phyloP scores from a whole-genome alignment of 2,329 filamentous ascomycete species.

The Coniochaeta sp. region DNA sequence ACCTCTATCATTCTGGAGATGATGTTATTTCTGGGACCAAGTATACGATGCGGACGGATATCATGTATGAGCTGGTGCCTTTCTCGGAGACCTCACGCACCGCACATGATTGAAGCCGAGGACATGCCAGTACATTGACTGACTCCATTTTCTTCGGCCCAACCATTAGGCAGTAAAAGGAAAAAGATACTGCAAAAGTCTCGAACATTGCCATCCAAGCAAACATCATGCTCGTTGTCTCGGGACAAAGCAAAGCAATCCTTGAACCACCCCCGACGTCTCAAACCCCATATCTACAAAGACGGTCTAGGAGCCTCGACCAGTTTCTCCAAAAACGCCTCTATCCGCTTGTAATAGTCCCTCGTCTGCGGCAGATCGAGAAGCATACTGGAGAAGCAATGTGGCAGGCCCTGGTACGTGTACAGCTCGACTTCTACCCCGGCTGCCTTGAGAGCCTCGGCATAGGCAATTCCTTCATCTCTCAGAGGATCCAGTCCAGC shows the following conservation, averaged over 20 bases:
- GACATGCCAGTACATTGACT: not conserved
- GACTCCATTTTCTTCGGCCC: not conserved
- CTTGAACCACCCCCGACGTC: not conserved
- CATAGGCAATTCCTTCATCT: constrained; percentile 30
- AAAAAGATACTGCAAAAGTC: not conserved
- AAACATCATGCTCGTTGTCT: not conserved
- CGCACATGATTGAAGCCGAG: not conserved
- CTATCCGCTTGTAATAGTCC: constrained; percentile 12
- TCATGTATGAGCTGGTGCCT: constrained; percentile 34
- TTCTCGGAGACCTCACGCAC: not conserved
- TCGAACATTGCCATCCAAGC: not conserved
- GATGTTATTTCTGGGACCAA: constrained; percentile 43
- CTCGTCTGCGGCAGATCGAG: constrained; percentile 8
- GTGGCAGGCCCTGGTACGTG: constrained; percentile 25
- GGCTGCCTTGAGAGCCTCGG: constrained; percentile 23
- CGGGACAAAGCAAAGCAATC: not conserved
- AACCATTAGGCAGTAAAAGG: not conserved
- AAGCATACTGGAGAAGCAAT: constrained; percentile 21
- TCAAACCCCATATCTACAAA: not conserved
- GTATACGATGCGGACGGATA: constrained; percentile 49
- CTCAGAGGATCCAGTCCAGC: constrained; percentile 27
- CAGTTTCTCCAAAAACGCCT: constrained; percentile 10
- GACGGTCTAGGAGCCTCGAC: not conserved
- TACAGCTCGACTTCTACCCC: constrained; percentile 24
- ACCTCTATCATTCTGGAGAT: constrained; percentile 46